phyloP scores from a whole-genome alignment of 257 asterid species.

The Nicotiana tomentosiformis region DNA sequence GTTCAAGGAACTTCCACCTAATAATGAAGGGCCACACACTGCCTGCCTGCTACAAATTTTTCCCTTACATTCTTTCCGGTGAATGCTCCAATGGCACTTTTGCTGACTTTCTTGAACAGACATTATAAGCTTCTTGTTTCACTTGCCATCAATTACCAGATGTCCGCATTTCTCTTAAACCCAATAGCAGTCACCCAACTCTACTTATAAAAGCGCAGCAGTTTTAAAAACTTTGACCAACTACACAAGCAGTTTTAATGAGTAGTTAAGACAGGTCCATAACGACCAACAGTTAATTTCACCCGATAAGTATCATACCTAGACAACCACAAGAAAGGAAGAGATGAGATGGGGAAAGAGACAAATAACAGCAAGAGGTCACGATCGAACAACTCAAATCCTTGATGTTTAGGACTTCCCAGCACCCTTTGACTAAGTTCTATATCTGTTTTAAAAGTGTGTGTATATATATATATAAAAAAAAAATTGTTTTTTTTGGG shows the following conservation, averaged over 20 bases:
- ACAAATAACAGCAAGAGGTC: background rate
- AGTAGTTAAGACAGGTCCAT: background rate
- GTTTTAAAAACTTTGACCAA: background rate
- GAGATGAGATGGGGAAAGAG: background rate
- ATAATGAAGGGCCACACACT: no score
- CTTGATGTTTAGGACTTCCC: background rate
- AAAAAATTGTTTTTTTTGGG: background rate
- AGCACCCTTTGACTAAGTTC: background rate
- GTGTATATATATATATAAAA: background rate
- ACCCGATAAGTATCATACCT: background rate
- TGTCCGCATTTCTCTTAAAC: background rate
- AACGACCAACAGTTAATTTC: background rate
- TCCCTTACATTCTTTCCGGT: no score
- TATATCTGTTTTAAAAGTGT: background rate
- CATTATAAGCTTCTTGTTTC: background rate
- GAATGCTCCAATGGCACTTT: no score
- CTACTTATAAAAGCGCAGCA: background rate
- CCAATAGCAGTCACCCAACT: background rate
- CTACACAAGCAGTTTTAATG: background rate
- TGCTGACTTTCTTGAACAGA: background rate
- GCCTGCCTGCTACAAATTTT: no score
- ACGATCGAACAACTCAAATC: no score
- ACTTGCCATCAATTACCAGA: background rate
- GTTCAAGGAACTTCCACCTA: no score
- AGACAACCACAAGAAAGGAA: constrained; percentile 1